Evolutionary conservation across 2,329 filamentous ascomycete genomes (phyloP).

Genomic region (Paradendryphiella salina): DNA sequence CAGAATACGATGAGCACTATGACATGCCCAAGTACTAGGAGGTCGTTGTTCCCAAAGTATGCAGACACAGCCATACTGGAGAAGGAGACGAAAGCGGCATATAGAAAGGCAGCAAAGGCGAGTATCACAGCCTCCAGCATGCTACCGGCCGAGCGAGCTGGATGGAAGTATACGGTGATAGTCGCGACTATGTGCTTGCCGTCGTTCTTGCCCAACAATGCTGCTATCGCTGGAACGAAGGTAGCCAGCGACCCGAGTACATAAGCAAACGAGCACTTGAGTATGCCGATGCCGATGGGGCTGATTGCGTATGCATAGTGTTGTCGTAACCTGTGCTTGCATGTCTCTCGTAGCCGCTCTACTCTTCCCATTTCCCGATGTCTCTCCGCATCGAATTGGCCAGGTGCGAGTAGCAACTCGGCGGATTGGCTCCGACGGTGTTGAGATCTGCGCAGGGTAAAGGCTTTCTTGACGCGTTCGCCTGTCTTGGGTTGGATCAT

Average conservation of each 20-base stretch:
- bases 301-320: constrained; percentile 67
- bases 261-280: constrained; percentile 92
- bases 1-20: constrained; percentile 82
- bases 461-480: constrained; percentile 77
- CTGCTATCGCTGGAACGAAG: constrained; percentile 73
- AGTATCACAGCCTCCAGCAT: constrained; percentile 86
- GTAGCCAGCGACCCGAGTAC: constrained; percentile 83
- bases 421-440: constrained; percentile 51
- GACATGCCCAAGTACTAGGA: constrained; percentile 72
- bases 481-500: constrained; percentile 86
- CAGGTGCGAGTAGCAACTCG: constrained; percentile 47
- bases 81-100: constrained; percentile 74
- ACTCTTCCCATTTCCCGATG: constrained; percentile 40
- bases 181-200: constrained; percentile 94
- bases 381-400: constrained; percentile 33
- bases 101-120: constrained; percentile 75
- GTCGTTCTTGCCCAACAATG: constrained; percentile 78
- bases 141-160: constrained; percentile 79
- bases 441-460: constrained; percentile 65
- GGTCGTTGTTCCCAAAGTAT: constrained; percentile 69
- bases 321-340: constrained; percentile 33
- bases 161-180: constrained; percentile 93
- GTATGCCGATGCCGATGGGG: constrained; percentile 73
- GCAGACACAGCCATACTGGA: constrained; percentile 88
- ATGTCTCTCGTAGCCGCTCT: constrained; percentile 42